Evolutionary conservation across 2,329 filamentous ascomycete genomes (phyloP), one percentile per base, ranked within the genome.

Genomic region (Acephala macrosclerotiorum): DNA sequence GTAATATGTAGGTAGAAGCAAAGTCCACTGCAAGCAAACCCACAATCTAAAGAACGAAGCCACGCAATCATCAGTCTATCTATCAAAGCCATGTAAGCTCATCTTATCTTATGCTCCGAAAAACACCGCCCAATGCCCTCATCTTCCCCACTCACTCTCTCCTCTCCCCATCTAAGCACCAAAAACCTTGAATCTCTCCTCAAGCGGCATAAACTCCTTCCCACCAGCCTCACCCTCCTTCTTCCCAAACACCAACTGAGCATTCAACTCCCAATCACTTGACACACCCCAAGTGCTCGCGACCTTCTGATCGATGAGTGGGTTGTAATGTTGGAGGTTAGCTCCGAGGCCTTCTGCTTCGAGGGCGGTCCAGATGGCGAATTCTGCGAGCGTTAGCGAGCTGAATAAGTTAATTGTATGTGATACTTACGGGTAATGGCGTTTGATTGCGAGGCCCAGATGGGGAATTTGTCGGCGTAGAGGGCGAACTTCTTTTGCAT

Each of bases 291-390:
- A 97, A 72, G 87, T 82, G 68, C 80, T 61, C 53, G 85, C 80
- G 61, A 94, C 90, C 81, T 89, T 87, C 70, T 85, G 83, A 80
- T 97, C 91, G 72, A 96, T 87, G 65, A 97, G 80, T 22, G 93
- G 93, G 86, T 93, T 96, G 85, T 97, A 97, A 83, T 97, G 94
- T 85, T 97, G 94, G 61, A 97, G 85, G 84, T 94, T 97, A 77
- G 90, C 91, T 71, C 93, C 93, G 64, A 96, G 87, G 35, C 94
- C 93, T 77, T 96, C 93, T 67, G 89, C 85, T 81, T 94, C 91
- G 64, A 97, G 87, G 3, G 90, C 91, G 20, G 89, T 90, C 94
- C 94, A 97, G 72, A 93, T 77, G 70, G 88, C 83, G 80, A 87
- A 91, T 83, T 97, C n/a, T n/a, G n/a, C n/a, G n/a, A n/a, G n/a